These are phyloP conservation scores for Acacia acuminata DNA, from an alignment of 306 rosid genomes.

Conservation along the genomic window DNA sequence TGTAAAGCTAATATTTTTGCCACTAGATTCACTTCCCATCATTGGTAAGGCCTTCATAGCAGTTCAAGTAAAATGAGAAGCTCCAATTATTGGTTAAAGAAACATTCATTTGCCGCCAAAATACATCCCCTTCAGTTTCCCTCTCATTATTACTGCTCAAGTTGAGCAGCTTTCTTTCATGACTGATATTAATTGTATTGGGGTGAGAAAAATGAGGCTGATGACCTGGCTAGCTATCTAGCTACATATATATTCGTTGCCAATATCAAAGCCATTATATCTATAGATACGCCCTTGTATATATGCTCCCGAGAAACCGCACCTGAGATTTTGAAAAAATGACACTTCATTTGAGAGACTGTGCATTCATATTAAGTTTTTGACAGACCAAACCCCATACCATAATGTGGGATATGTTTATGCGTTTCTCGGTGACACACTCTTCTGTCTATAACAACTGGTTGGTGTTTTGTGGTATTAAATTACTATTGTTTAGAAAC, in stretches of 20 bases:
- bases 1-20: conserved; percentile 57
- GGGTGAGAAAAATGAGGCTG: background rate
- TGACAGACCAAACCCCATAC: background rate
- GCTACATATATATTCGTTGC: background rate
- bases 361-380: background rate
- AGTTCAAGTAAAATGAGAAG: conserved; percentile 42
- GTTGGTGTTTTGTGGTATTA: background rate
- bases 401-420: conserved; percentile 15
- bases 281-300: conserved; percentile 4
- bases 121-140: conserved; percentile 29
- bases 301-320: conserved; percentile 38
- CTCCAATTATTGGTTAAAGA: conserved; percentile 56
- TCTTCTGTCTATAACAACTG: conserved; percentile 4
- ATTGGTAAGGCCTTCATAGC: conserved; percentile 40
- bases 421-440: conserved; percentile 10
- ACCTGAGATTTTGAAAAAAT: conserved; percentile 24
- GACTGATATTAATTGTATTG: background rate
- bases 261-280: background rate
- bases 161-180: conserved; percentile 12
- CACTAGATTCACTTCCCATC: conserved; percentile 51
- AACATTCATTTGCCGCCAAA: conserved; percentile 19
- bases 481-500: conserved; percentile 19
- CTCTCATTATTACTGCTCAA: conserved; percentile 32
- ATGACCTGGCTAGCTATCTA: background rate
- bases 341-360: background rate